These are phyloP conservation scores for Boletellus ananiceps DNA, from an alignment of 768 basidiomycete genomes.

Conservation along the genomic window DNA sequence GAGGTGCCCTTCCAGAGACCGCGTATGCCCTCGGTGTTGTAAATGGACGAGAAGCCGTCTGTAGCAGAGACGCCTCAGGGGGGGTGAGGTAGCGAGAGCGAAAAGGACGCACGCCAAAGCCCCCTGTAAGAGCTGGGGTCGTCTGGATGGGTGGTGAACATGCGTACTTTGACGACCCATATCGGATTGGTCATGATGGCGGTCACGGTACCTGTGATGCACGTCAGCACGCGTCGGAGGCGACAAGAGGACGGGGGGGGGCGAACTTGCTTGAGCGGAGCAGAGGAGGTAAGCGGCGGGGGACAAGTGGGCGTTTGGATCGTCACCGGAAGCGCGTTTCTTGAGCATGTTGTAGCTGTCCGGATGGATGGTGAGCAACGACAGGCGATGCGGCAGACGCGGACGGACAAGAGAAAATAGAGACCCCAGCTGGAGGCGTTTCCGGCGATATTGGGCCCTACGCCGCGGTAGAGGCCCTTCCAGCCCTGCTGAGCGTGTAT, in stretches of 20 bases:
- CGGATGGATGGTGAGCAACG: constrained; percentile 2
- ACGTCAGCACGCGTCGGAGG: constrained; percentile 12
- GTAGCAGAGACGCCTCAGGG: neutral
- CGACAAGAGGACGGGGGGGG: constrained; percentile 19
- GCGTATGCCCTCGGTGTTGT: constrained; percentile 63
- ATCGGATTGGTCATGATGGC: constrained; percentile 95
- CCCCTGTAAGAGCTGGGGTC: constrained; percentile 74
- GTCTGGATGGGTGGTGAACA: constrained; percentile 77
- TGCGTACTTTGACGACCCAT: constrained; percentile 96
- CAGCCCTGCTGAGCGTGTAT: constrained; percentile 75
- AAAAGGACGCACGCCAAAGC: constrained; percentile 54
- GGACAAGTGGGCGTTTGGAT: constrained; percentile 62
- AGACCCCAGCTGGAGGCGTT: constrained; percentile 97
- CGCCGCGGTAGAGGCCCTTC: constrained; percentile 85
- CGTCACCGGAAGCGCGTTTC: constrained; percentile 64
- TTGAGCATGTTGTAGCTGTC: constrained; percentile 91
- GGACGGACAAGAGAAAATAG: constrained; percentile 88
- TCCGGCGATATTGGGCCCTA: constrained; percentile 87
- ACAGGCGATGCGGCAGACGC: neutral
- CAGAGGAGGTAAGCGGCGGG: constrained; percentile 80
- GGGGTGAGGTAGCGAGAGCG: neutral
- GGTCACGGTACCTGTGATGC: constrained; percentile 73
- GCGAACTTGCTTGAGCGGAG: constrained; percentile 95
- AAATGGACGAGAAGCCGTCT: constrained; percentile 75
- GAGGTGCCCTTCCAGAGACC: constrained; percentile 88